phyloP scores from a whole-genome alignment of 1,284 basidiomycete genomes.

The Apiotrichum sp. region DNA sequence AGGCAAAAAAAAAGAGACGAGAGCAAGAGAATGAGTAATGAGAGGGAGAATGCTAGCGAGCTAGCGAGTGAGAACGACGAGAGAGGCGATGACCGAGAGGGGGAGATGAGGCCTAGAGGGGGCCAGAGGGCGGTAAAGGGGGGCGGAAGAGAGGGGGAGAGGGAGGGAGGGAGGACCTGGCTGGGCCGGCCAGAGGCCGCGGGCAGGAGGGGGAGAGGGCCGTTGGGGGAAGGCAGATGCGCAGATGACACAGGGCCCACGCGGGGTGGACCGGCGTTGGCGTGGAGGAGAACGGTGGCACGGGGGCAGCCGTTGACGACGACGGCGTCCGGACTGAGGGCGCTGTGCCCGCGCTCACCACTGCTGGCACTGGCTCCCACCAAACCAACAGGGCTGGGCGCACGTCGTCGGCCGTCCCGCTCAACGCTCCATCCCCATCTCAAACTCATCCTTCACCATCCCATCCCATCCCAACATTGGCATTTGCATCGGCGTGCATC shows the following conservation, averaged over 20 bases:
- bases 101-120: too few species aligned
- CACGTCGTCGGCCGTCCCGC: constrained; percentile 9
- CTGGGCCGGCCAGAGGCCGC: background rate
- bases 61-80: too few species aligned
- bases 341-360: background rate
- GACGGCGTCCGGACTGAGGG: constrained; percentile 8
- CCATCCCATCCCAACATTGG: background rate
- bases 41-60: too few species aligned
- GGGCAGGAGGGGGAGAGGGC: too few species aligned
- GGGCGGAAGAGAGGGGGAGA: too few species aligned
- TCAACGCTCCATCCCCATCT: constrained; percentile 2
- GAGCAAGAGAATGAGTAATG: too few species aligned
- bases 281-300: constrained; percentile 13
- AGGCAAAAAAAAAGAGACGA: too few species aligned
- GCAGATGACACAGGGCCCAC: constrained; percentile 4
- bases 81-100: too few species aligned
- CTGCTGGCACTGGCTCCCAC: background rate
- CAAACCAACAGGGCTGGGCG: constrained; percentile 13
- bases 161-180: too few species aligned
- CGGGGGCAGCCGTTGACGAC: constrained; percentile 10
- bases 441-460: constrained; percentile 2
- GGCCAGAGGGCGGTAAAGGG: too few species aligned
- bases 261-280: constrained; percentile 14
- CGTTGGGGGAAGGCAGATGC: too few species aligned
- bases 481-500: background rate